Base-by-base conservation (phyloP, 176 grass and related monocot species). In the Ensete ventricosum region DNA sequence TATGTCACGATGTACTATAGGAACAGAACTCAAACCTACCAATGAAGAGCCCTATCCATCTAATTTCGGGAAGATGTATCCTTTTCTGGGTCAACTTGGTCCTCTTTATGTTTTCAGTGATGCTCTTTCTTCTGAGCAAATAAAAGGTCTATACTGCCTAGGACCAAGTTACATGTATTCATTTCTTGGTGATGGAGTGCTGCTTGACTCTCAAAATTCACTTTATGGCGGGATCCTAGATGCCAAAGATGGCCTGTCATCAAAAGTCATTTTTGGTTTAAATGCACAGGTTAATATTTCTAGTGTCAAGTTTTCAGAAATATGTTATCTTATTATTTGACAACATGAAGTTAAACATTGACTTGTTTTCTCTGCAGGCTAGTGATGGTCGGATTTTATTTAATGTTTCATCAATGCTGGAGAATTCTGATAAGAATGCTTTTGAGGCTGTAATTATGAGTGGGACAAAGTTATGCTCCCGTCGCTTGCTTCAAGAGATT, bases 131-230 rank as follows among this genome's bases (percentile, higher is more conserved):
- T 76, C 87, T 55, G 90, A 98, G 85, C 94, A 98, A 91, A 82
- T 98, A 81, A 98, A 78, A 83, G 88, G 88, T 79, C 89, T 98
- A 83, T 87, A 98, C 72, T 86, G 80, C 48, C 88, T 98, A 21
- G 94, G 94, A 77, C 94, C 94, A 68, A 98, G 94, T 91, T 98
- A 98, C 80, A 98, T 98, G 88, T 93, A 98, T 78, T 89, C 90
- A 82, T 98, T 98, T 81, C 82, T 91, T 67, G 90, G 90, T 83
- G 94, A 98, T 62, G 89, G 82, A 83, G 85, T 87, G 62, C 81
- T 96, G 75, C 87, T 86, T 85, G 80, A 87, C 83, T 84, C 87
- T 83, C 84, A 90, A 72, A 90, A 87, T 75, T 81, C 79, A 64
- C 76, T 85, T 8, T 92, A 86, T 80, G 90, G 88, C 67, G 94